Base-by-base conservation (phyloP, 192 early-diverging fungal genomes). In the Podila epicladia region DNA sequence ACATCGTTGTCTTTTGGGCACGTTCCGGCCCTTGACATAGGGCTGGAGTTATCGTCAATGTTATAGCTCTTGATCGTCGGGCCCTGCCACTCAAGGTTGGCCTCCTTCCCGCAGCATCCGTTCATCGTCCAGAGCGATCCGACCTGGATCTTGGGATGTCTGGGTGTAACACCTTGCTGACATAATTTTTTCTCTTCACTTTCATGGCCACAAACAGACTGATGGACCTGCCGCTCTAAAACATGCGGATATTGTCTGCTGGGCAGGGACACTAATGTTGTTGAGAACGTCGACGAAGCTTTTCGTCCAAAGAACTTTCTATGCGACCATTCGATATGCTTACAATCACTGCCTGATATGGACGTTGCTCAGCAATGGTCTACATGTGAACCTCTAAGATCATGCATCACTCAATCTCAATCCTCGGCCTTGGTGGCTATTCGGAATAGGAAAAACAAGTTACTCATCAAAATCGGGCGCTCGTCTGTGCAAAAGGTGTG, bases 161-260 rank as follows among this genome's bases (percentile, higher is more conserved):
- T n/a, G 61, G 75, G 66, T 26, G 75, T 26, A 62, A 64, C 48
- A 67, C 82, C 60, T 57, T 82, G 3, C 26, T 58, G 58, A 69
- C 58, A 68, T 28, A 69, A 13, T 62, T 72, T 57, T 45, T 64
- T 69, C 71, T 73, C 67, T 66, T 78, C 67, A 83, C 82, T 31
- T 86, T 82, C 20, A 73, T 63, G 13, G 73, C 35, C 6, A 86
- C 65, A 41, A 59, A 86, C 29, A 86, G 67, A 6, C 85, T 82
- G 26, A 78, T 50, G 57, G 85, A 69, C 49, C 37, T 45, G 29
- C 63, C 72, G 53, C 83, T 86, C 19, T 77, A 37, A 45, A 74
- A 83, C 12, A 86, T 20, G 29, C 82, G 70, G 2, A 80, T 70
- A 45, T 83, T 2, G 77, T 70, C 35, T 79, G 73, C 19, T 79